Evolutionary conservation across 441 rosid genomes (phyloP), one percentile per base, ranked within the genome.

Genomic region (Aleurites moluccanus): DNA sequence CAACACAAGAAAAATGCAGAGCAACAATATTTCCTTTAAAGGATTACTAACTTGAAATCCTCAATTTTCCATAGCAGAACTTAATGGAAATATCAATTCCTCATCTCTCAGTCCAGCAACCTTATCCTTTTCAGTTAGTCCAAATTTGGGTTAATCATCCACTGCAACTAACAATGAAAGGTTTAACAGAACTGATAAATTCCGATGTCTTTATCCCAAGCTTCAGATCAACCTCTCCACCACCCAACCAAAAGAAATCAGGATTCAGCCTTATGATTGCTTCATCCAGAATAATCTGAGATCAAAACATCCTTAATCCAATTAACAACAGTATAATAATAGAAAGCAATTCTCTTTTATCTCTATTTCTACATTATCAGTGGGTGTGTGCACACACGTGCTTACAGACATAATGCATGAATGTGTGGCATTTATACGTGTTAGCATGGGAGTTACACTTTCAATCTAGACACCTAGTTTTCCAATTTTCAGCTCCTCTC

Each of bases 231-330:
- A 76, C 80, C 80, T 92, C 97, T 50, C 98, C 94, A 30, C 97
- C 97, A 35, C 96, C 97, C 76, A 92, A 81, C 99, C 96, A 90
- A 87, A 94, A 89, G 89, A 84, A 91, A 73, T 85, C 86, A 1
- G 97, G 94, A 71, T 66, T 77, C 60, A 92, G 96, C 83, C 85
- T 87, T 61, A 80, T 83, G 56, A 94, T 88, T 68, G 96, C 97
- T 83, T 92, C 97, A 74, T 94, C 99, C 88, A 92, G 73, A 78
- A 92, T 87, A 80, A 94, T 96, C 99, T 92, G 96, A 77, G 71
- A 79, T 25, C 61, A 87, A 64, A 33, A 23, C 44, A 56, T 73
- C 30, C 23, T 27, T 35, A 44, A 28, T 21, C 61, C 52, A 57
- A 56, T 83, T 23, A 74, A 27, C 56, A 73, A 47, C 38, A 73